Evolutionary conservation across 2,329 filamentous ascomycete species (phyloP), one percentile per base, ranked within the genome.

Genomic region (Davidsoniella eucalypti): DNA sequence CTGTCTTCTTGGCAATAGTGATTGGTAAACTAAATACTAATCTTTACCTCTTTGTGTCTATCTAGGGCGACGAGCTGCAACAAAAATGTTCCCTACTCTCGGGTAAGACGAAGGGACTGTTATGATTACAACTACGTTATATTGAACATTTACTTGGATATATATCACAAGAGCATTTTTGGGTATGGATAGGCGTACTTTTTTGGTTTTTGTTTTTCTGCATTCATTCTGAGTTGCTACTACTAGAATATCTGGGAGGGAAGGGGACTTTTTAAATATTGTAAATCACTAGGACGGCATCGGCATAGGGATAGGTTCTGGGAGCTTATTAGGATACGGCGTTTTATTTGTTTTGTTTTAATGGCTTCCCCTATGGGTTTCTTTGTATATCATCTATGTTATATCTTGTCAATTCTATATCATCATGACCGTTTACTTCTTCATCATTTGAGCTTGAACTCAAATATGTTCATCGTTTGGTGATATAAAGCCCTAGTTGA

Each of bases 51-150:
- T 3, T 12, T 9, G 4, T 25, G 4, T 25, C 2, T 49, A 70
- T 25, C 2, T 49, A 70, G 68, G 68, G 69, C 65, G 65, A 48
- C 66, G 64, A 51, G 63, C 61, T 48, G 58, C 68, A 49, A 61
- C 64, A 36, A 69, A 67, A 41, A 60, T 70, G 47, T 71, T 71
- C 49, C 68, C 68, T 4, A 64, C 65, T 18, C 63, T 66, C 33
- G 49, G 53, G 23, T 58, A 42, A 55, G 16, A 44, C 25, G 39
- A 17, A 40, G 43, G 16, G 29, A 25, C 25, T 50, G 18, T 14
- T 52, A 33, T 50, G 16, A 26, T 29, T 10, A 33, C 12, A 12
- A 33, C 29, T 33, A 33, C 29, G 29, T 9, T 9, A 33, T 48
- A 42, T 41, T 33, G 29, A 9, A 33, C 6, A 33, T 12, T 33